These are phyloP conservation scores for Bryum argenteum DNA, from an alignment of 225 moss, liverwort and hornwort species.

Conservation along the genomic window DNA sequence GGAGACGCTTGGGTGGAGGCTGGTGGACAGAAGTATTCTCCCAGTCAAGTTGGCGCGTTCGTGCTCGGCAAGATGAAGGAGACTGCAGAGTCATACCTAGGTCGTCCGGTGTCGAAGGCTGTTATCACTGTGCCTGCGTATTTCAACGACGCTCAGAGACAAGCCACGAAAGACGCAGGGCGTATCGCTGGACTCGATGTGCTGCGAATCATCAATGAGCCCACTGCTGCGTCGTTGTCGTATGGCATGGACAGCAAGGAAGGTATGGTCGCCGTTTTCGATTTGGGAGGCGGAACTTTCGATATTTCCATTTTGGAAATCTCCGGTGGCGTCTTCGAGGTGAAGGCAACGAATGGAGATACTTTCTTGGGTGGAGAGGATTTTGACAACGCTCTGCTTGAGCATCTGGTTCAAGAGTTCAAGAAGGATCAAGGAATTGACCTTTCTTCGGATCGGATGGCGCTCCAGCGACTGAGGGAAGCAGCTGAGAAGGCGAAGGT, in stretches of 20 bases:
- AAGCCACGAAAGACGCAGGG: constrained; percentile 64
- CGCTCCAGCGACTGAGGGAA: constrained; percentile 85
- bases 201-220: constrained; percentile 82
- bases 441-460: constrained; percentile 78
- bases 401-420: constrained; percentile 67
- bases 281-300: constrained; percentile 94
- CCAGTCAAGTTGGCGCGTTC: constrained; percentile 61
- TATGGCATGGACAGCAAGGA: constrained; percentile 96
- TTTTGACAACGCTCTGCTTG: constrained; percentile 76
- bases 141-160: constrained; percentile 29
- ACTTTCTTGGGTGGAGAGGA: constrained; percentile 94
- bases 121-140: constrained; percentile 67
- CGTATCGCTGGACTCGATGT: constrained; percentile 84
- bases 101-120: constrained; percentile 54
- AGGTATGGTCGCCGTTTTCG: constrained; percentile 89
- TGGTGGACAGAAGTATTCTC: constrained; percentile 59
- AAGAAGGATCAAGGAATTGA: constrained; percentile 92
- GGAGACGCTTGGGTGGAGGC: constrained; percentile 65
- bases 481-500: constrained; percentile 91
- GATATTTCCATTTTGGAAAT: constrained; percentile 89
- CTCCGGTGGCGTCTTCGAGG: constrained; percentile 94
- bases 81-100: constrained; percentile 59
- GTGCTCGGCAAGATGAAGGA: constrained; percentile 64
- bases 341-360: constrained; percentile 93
- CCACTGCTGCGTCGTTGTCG: constrained; percentile 80